phyloP scores from a whole-genome alignment of 257 asterid genomes.

The Solanum corneliomulleri region DNA sequence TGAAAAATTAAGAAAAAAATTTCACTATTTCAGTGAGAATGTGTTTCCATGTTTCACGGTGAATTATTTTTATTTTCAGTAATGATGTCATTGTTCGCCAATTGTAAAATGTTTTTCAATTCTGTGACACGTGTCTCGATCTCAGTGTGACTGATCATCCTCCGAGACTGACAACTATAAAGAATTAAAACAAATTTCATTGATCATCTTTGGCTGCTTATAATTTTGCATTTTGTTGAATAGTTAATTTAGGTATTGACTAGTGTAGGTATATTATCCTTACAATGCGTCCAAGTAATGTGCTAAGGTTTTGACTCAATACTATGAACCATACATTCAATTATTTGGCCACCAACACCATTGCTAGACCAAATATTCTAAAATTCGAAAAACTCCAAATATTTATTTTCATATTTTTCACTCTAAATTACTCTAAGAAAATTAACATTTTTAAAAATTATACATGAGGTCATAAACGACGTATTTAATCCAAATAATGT shows the following conservation, averaged over 20 bases:
- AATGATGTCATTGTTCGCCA: not conserved
- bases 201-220: not conserved
- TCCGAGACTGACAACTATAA: not conserved
- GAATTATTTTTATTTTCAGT: too few relatives aligned
- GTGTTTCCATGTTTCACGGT: not conserved
- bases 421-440: not conserved
- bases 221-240: not conserved
- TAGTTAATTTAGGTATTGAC: not conserved
- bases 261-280: not conserved
- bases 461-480: too few relatives aligned
- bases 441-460: too few relatives aligned
- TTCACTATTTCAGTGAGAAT: not conserved
- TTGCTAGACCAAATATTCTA: not conserved
- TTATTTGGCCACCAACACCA: not conserved
- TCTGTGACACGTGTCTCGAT: not conserved
- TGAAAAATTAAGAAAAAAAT: not conserved
- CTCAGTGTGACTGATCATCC: too few relatives aligned
- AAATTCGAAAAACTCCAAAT: not conserved
- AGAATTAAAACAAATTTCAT: not conserved
- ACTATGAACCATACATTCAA: not conserved
- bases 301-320: not conserved
- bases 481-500: too few relatives aligned
- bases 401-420: not conserved
- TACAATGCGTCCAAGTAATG: not conserved
- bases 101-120: not conserved